Evolutionary conservation across 495 filamentous ascomycete genomes (phyloP).

Genomic region (Acidiella bohemica): DNA sequence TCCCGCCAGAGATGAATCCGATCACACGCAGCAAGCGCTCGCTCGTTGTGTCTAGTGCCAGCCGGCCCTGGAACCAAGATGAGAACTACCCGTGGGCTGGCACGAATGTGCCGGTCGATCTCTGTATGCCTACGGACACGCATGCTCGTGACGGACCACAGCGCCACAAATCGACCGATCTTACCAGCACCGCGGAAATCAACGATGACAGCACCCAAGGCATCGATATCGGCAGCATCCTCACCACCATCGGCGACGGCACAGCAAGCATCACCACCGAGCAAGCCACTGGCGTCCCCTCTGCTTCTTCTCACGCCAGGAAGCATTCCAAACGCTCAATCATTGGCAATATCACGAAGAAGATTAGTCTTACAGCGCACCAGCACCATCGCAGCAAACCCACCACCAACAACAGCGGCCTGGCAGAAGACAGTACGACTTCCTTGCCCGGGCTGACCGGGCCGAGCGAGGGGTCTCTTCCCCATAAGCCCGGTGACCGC

Average conservation of each 20-base stretch:
- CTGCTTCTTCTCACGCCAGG: constrained; percentile 1
- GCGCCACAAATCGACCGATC: constrained; percentile 13
- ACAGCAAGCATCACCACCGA: constrained; percentile 13
- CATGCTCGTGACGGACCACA: constrained; percentile 8
- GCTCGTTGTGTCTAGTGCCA: constrained; percentile 14
- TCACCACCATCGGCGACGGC: constrained; percentile 4
- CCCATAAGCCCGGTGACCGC: constrained; percentile 27
- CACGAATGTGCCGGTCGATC: constrained; percentile 21
- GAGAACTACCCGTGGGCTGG: constrained; percentile 30
- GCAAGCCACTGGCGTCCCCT: constrained; percentile 15
- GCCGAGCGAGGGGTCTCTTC: constrained; percentile 4
- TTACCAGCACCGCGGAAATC: constrained; percentile 3
- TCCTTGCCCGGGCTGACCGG: constrained; percentile 4
- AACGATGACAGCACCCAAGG: constrained; percentile 8
- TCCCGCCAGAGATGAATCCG: constrained; percentile 20
- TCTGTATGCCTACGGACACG: constrained; percentile 22
- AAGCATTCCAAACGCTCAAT: constrained; percentile 18
- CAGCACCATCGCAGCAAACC: not conserved
- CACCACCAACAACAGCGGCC: constrained; percentile 5
- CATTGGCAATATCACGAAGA: constrained; percentile 17
- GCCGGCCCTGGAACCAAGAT: constrained; percentile 29
- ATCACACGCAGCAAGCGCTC: constrained; percentile 18
- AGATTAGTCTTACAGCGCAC: constrained; percentile 9
- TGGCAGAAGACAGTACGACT: too few species aligned
- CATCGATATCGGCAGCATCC: constrained; percentile 19